Conservation (phyloP, 176 grass and related monocot genomes). For the Stipa capillata region DNA sequence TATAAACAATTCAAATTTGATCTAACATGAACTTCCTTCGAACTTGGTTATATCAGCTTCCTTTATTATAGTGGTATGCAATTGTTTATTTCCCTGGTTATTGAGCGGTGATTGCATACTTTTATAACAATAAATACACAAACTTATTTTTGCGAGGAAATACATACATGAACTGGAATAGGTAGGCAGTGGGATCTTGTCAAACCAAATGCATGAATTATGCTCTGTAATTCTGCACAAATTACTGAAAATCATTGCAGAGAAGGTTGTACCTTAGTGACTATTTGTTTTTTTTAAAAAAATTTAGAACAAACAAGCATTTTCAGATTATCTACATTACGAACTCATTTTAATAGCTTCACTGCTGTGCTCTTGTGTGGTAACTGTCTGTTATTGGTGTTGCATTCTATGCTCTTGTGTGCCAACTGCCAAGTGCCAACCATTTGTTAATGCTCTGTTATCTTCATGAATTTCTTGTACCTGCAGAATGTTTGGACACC, state of each 20-base stretch:
- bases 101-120: neutral
- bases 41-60: neutral
- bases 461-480: conserved; percentile 8
- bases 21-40: neutral
- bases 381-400: too few species aligned
- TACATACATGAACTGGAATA: neutral
- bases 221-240: conserved; percentile 1
- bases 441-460: neutral
- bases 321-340: neutral
- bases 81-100: neutral
- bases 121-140: neutral
- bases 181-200: neutral
- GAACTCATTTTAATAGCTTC: neutral
- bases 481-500: conserved; percentile 86
- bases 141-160: too few species aligned
- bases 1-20: neutral
- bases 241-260: neutral
- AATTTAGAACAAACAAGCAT: neutral
- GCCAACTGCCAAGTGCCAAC: neutral
- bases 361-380: neutral
- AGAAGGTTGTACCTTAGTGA: neutral
- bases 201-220: neutral
- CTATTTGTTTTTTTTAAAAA: conserved; percentile 18
- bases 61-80: neutral
- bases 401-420: too few species aligned